These are phyloP conservation scores for Amanita pseudoporphyria DNA, from an alignment of 768 basidiomycete genomes.

Conservation along the genomic window DNA sequence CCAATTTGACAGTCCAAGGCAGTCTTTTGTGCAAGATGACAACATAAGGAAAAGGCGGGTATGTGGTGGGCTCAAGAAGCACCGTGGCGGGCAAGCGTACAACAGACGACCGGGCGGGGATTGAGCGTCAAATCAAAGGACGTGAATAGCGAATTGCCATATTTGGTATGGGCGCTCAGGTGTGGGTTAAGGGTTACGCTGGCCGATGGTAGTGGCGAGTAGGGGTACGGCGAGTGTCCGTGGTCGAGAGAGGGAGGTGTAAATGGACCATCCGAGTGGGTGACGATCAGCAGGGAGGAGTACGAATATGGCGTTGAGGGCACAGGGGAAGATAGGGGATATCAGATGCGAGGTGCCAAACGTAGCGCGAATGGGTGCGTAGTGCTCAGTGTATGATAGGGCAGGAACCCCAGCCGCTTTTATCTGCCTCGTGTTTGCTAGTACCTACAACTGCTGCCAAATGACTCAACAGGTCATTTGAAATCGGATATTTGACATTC, in stretches of 20 bases:
- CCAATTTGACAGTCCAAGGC: constrained; percentile 8
- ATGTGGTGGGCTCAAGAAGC: constrained; percentile 3
- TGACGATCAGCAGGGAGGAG: constrained; percentile 10
- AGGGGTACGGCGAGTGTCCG: constrained; percentile 10
- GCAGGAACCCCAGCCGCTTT: too few relatives aligned
- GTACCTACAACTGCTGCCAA: background rate
- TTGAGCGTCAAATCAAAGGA: background rate
- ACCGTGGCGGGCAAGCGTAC: background rate
- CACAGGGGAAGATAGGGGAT: constrained; percentile 12
- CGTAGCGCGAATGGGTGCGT: too few relatives aligned
- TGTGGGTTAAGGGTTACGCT: constrained; percentile 9
- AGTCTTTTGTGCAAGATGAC: constrained; percentile 4
- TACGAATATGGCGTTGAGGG: constrained; percentile 11
- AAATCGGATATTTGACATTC: background rate
- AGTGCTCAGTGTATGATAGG: too few relatives aligned
- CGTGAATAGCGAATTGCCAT: background rate
- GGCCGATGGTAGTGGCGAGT: constrained; percentile 12
- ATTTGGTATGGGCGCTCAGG: constrained; percentile 8
- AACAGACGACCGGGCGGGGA: background rate
- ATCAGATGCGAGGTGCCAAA: constrained; percentile 12
- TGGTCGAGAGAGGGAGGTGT: constrained; percentile 12
- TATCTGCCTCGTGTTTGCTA: constrained; percentile 1
- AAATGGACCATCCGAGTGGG: constrained; percentile 8
- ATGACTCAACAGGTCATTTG: background rate
- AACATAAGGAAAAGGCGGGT: background rate